Evolutionary conservation across 148 eudicot species (phyloP), one percentile per base, ranked within the genome.

Genomic region (Silene conica): DNA sequence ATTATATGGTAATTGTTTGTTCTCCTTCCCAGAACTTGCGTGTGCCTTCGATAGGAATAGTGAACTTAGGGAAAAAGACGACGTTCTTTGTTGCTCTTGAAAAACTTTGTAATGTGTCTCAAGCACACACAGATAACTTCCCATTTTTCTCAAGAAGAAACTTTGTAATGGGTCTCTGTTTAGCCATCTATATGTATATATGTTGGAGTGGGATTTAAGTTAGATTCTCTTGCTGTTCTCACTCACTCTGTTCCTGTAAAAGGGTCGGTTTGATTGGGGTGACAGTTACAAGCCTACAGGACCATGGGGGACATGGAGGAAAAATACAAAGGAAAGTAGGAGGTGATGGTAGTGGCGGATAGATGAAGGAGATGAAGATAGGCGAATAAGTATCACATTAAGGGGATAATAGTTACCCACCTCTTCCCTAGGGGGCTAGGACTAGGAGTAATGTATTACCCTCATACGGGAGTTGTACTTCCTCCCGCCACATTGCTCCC

Each of bases 1-100:
- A 87, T 90, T 14, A 90, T 95, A 87, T 90, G 97, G 99, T 95
- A 92, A 54, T 80, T 56, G 23, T 23, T 19, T 69, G 5, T 34
- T 65, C 71, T 70, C 70, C 71, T 71, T 23, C 28, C 61, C 0
- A 15, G 63, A 74, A n/a, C 61, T 8, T 63, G 45, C 48, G 59
- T 54, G 58, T 65, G 19, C 48, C 46, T 34, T 34, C 16, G 43
- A 34, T 9, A 16, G 69, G 20, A 63, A 28, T 26, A 28, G 21
- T 9, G 16, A n/a, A 65, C 18, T 64, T 64, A 31, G 21, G 68
- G 6, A 22, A 8, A 9, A 63, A 15, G 13, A 16, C 41, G 15
- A n/a, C 16, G 50, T 38, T 45, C 34, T 65, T 34, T 10, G 6
- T 34, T 38, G 20, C 11, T 69, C n/a, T 48, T 11, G 1, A 48